Evolutionary conservation across 805 yeast species (phyloP), one percentile per base, ranked within the genome.

Genomic region (Wickerhamiella brachini): DNA sequence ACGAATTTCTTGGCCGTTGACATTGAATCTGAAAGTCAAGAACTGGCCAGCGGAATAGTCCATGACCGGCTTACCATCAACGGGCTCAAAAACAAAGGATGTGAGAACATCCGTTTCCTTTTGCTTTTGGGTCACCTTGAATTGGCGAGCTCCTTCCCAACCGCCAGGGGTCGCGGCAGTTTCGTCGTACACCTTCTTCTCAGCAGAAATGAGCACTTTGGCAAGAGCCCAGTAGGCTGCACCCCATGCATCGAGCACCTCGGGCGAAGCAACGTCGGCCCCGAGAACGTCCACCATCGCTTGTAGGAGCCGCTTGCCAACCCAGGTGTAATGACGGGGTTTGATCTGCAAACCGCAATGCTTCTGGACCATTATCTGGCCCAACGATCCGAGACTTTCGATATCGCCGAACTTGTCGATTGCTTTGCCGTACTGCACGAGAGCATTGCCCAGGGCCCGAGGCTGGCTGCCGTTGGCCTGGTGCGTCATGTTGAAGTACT

Each of bases 241-340:
- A 22, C 71, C 68, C 85, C 87, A 83, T 10, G 86, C 85, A 23
- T 68, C 71, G 45, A 80, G 57, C 50, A 83, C 76, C 43, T 72
- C 78, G 2, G 69, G 72, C 18, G 78, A 77, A n/a, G 85, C 85
- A n/a, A 70, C 72, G 44, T 67, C 72, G 5, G 53, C 44, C 5
- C 85, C 85, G 37, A 82, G 66, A 42, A 78, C 71, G 50, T 73
- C 72, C 42, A 64, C 62, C 64, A 83, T 71, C 13, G 86, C 77
- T 24, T 67, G 66, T 31, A 82, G 61, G n/a, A 83, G 64, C 53
- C 73, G 71, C 29, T 64, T 61, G 26, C 87, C 89, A 31, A 82
- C 87, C 56, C 78, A 70, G 21, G 79, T 77, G 58, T 82, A 82
- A 52, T 81, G 86, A 51, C 78, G 83, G 3, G 87, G 77, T 54